phyloP scores from a whole-genome alignment of 2,329 filamentous ascomycete species.

The Chrysoporthe cubensis region DNA sequence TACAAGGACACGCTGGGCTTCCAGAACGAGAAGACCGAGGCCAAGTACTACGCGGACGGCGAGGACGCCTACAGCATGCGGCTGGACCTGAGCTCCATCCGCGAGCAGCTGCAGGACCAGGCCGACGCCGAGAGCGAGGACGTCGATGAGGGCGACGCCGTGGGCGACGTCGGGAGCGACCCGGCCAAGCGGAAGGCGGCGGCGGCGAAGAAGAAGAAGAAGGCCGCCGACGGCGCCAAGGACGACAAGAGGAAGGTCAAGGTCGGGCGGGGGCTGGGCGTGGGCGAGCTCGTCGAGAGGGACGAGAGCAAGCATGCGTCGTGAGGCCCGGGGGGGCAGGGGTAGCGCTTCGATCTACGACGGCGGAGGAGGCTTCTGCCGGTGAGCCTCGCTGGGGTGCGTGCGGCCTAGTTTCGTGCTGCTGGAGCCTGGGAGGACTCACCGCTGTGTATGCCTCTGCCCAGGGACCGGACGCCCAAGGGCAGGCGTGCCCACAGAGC shows the following conservation, averaged over 20 bases:
- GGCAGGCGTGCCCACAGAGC: background rate
- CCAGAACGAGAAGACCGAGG: conserved; percentile 81
- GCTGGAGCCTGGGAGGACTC: background rate
- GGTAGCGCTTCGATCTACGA: background rate
- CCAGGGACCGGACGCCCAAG: background rate
- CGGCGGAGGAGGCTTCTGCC: background rate
- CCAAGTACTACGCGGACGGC: conserved; percentile 95
- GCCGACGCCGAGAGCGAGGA: conserved; percentile 41
- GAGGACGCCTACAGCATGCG: conserved; percentile 96
- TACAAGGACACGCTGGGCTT: conserved; percentile 94
- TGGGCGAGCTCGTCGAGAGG: conserved; percentile 77
- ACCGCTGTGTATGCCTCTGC: background rate
- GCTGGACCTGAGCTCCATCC: conserved; percentile 73
- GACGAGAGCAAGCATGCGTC: conserved; percentile 59
- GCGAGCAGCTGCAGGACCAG: conserved; percentile 50
- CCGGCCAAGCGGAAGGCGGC: conserved; percentile 41
- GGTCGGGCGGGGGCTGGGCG: conserved; percentile 78
- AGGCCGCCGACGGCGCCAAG: conserved; percentile 37
- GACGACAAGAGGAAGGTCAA: conserved; percentile 81
- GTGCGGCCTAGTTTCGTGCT: background rate
- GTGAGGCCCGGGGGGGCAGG: too few relatives aligned
- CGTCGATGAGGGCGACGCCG: conserved; percentile 70
- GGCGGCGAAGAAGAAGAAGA: conserved; percentile 28
- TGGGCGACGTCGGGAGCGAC: conserved; percentile 66
- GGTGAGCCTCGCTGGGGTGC: too few relatives aligned